Evolutionary conservation across 2,329 filamentous ascomycete genomes (phyloP).

Genomic region (Aphanocladium album): DNA sequence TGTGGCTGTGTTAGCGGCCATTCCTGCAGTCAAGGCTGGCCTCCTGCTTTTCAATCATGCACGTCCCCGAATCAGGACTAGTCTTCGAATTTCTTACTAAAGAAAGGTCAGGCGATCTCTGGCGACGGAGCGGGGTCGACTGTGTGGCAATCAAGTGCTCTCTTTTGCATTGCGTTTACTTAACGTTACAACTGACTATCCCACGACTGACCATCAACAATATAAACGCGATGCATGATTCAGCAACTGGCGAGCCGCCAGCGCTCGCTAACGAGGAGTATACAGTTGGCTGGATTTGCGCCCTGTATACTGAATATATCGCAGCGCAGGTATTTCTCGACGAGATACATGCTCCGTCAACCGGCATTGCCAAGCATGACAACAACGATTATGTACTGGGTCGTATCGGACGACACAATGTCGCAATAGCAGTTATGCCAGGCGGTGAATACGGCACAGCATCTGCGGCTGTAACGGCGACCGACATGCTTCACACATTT

Average conservation of each 20-base stretch:
- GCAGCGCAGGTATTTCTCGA: constrained; percentile 20
- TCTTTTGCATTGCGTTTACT: too few species aligned
- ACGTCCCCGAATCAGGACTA: too few species aligned
- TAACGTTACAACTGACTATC: too few species aligned
- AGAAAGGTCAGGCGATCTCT: too few species aligned
- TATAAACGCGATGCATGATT: too few species aligned
- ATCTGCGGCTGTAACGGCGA: background rate
- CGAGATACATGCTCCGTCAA: constrained; percentile 7
- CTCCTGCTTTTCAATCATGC: too few species aligned
- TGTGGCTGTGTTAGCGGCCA: too few species aligned
- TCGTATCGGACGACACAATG: constrained; percentile 22
- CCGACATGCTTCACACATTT: background rate
- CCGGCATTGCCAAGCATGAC: background rate
- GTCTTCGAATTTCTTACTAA: too few species aligned
- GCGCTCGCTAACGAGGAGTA: constrained; percentile 15
- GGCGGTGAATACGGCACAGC: constrained; percentile 20
- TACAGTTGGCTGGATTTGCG: constrained; percentile 24
- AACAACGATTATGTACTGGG: constrained; percentile 23
- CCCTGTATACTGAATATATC: constrained; percentile 17
- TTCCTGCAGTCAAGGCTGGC: too few species aligned
- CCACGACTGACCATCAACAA: too few species aligned
- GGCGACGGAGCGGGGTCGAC: too few species aligned
- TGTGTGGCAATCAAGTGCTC: too few species aligned
- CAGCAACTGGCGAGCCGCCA: background rate
- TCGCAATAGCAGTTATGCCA: constrained; percentile 25